Percentiles rank a stretch among this genome's conserved stretches.
Evolutionary conservation across 2,329 filamentous ascomycete species (phyloP).

Genomic region (Microascus cirrosus): DNA sequence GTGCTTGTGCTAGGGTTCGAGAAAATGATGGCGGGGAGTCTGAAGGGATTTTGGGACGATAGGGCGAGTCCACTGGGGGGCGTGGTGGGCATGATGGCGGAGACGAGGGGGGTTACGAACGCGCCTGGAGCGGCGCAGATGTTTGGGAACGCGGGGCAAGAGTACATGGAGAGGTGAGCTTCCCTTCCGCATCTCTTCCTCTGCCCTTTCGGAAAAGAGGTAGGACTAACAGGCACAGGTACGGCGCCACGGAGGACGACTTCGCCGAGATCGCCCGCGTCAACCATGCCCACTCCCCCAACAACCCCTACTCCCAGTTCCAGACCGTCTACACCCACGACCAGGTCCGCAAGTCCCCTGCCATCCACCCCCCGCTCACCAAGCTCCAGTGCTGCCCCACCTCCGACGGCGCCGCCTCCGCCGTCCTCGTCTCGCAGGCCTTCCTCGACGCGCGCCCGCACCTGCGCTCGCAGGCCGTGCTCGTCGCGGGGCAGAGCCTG

Average conservation of each 20-base stretch:
- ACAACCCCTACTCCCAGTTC: constrained; percentile 98
- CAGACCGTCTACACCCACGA: constrained; percentile 81
- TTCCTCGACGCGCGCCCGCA: constrained; percentile 82
- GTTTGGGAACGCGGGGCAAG: constrained; percentile 86
- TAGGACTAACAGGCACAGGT: constrained; percentile 31
- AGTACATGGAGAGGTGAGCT: constrained; percentile 85
- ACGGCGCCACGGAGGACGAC: constrained; percentile 72
- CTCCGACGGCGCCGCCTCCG: constrained; percentile 82
- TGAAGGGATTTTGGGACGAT: constrained; percentile 78
- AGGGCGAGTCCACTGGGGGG: constrained; percentile 69
- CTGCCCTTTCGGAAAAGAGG: neutral
- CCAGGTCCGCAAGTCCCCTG: constrained; percentile 63
- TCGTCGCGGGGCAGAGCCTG: constrained; percentile 79
- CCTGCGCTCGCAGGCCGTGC: constrained; percentile 69
- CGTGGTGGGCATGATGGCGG: constrained; percentile 66
- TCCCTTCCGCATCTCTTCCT: neutral
- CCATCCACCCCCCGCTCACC: constrained; percentile 78
- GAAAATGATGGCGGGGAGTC: constrained; percentile 91
- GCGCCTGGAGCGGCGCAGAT: constrained; percentile 82
- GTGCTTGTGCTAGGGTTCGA: constrained; percentile 91
- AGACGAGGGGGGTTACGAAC: constrained; percentile 69
- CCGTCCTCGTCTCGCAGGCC: constrained; percentile 75
- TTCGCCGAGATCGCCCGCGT: constrained; percentile 90
- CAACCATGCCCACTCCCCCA: constrained; percentile 84
- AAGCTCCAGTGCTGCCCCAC: constrained; percentile 99